Conservation (phyloP, 768 basidiomycete genomes). For the Panaeolus cyanescens region DNA sequence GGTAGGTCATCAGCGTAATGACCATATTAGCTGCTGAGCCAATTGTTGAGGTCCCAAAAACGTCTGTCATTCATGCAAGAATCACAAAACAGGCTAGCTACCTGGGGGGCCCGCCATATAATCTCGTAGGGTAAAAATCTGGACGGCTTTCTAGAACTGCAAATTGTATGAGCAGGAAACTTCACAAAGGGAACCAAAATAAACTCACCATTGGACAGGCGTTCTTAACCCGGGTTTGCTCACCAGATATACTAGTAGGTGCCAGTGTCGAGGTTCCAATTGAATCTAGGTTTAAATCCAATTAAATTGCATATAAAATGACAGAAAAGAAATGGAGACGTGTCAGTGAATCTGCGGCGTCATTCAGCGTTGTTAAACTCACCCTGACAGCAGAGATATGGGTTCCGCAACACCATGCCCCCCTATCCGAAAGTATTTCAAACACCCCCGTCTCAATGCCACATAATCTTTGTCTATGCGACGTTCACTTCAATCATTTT, state of each 20-base stretch:
- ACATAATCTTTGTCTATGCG: slow-evolving; percentile 58
- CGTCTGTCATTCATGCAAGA: too few relatives aligned
- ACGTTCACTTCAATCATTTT: slow-evolving; percentile 3
- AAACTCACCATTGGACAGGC: slow-evolving; percentile 71
- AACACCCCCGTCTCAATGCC: slow-evolving; percentile 83
- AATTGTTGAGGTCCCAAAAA: too few relatives aligned
- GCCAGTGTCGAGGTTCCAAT: too few relatives aligned
- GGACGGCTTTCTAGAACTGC: slow-evolving; percentile 90
- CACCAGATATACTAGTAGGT: too few relatives aligned
- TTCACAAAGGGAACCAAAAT: slow-evolving; percentile 3
- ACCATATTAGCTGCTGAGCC: too few relatives aligned
- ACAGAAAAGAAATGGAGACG: slow-evolving; percentile 93
- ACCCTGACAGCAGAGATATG: slow-evolving; percentile 89
- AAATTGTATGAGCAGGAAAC: background rate
- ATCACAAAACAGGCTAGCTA: too few relatives aligned
- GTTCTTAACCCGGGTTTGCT: too few relatives aligned
- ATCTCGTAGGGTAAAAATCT: slow-evolving; percentile 84
- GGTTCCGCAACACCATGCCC: slow-evolving; percentile 88
- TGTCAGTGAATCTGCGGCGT: slow-evolving; percentile 76
- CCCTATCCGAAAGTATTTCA: slow-evolving; percentile 95
- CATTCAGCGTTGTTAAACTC: slow-evolving; percentile 53
- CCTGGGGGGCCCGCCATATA: too few relatives aligned
- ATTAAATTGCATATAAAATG: slow-evolving; percentile 92
- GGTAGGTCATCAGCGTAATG: too few relatives aligned
- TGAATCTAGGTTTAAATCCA: slow-evolving; percentile 68